Evolutionary conservation across 169 alveolate species (phyloP), one percentile per base, ranked within the genome.

Genomic region (Plasmodium vivax): DNA sequence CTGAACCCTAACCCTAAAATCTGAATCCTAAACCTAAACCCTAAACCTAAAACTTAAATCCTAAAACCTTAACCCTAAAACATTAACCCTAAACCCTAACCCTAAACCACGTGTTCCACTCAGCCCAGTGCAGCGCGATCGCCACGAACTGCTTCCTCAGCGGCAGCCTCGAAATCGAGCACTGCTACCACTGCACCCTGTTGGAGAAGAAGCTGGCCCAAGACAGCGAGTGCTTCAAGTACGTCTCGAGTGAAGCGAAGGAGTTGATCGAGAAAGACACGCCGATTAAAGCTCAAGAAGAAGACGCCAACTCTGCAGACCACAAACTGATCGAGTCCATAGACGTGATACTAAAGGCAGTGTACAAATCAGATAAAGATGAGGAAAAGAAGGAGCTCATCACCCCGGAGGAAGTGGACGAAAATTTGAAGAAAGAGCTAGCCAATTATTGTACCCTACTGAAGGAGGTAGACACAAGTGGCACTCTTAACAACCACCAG

Each of bases 401-500:
- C 36, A 45, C 12, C 23, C 14, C 74, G 12, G 85, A 85, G n/a
- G 82, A 85, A n/a, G 58, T 85, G n/a, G 75, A 68, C 34, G 38
- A 32, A 16, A 43, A 47, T 38, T 75, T 85, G 38, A 74, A 51
- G 71, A 19, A 14, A 3, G 85, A 85, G 58, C 14, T 85, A 75
- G 19, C 14, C 38, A 77, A 85, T 27, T 85, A 85, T 74, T 85
- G 93, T 75, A 14, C 19, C 7, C 41, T 85, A 2, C 12, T 85
- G 7, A 85, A 85, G 45, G 45, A 85, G 80, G 74, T 85, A 16
- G 93, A 85, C 34, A 47, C 32, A n/a, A 85, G 93, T 75, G 93
- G 93, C 23, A 85, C 93, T 34, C 43, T 85, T 14, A 62, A 85
- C 1, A 38, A 16, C 14, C 68, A 75, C 45, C 68, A 85, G 75